These are phyloP conservation scores for Aspergillus pseudoviridinutans DNA, from an alignment of 2,329 filamentous ascomycete genomes.

Conservation along the genomic window DNA sequence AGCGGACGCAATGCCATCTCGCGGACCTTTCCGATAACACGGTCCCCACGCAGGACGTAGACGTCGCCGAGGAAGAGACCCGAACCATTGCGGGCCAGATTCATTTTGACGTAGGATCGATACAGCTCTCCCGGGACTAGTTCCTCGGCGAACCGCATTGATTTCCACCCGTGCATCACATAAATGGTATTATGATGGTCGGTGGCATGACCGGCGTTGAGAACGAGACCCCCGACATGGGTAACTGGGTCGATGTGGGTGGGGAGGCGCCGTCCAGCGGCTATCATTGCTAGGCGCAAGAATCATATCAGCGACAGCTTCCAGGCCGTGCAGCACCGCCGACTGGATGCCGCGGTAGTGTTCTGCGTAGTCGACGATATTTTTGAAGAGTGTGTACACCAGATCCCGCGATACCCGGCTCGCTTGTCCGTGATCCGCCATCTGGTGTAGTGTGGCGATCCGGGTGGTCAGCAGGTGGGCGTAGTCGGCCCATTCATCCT, in stretches of 20 bases:
- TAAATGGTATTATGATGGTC: slow-evolving; percentile 26
- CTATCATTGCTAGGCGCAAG: slow-evolving; percentile 13
- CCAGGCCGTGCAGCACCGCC: no score
- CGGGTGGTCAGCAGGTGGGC: no score
- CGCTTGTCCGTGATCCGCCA: no score
- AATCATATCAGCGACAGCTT: no score
- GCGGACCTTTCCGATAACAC: slow-evolving; percentile 31
- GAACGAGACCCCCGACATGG: slow-evolving; percentile 32
- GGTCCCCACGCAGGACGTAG: slow-evolving; percentile 32
- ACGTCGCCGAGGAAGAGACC: slow-evolving; percentile 38
- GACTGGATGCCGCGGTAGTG: no score
- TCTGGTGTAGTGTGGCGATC: no score
- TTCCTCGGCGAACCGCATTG: slow-evolving; percentile 21
- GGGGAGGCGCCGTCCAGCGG: slow-evolving; percentile 28
- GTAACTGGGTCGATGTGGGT: slow-evolving; percentile 34
- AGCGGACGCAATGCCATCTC: slow-evolving; percentile 34
- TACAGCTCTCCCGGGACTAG: slow-evolving; percentile 24
- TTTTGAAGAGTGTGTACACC: no score
- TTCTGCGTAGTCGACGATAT: no score
- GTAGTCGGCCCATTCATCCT: no score
- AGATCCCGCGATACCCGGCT: no score
- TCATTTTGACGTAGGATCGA: slow-evolving; percentile 29
- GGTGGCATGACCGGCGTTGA: slow-evolving; percentile 21
- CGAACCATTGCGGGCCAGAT: slow-evolving; percentile 24
- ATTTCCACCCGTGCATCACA: slow-evolving; percentile 29